phyloP scores from a whole-genome alignment of 78 protist species.

The Dictyostelium firmibasis region DNA sequence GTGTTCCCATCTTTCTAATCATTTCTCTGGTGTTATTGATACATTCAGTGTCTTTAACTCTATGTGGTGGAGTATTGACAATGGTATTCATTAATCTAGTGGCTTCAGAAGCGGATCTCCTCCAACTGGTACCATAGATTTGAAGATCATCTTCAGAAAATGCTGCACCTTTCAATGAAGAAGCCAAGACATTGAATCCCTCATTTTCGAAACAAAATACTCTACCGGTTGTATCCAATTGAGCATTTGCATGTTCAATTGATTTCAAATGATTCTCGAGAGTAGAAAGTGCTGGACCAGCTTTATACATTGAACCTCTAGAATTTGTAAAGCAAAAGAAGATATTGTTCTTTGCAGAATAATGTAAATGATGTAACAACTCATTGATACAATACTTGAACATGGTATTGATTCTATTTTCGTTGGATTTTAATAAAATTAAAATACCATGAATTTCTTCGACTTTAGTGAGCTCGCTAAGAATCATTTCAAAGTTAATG shows the following conservation, averaged over 20 bases:
- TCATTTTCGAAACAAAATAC: not conserved
- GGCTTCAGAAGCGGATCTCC: not conserved
- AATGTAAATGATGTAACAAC: conserved; percentile 6
- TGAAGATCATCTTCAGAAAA: not conserved
- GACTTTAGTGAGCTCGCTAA: not conserved
- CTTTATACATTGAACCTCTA: not conserved
- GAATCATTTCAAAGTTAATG: not conserved
- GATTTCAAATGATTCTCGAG: not conserved
- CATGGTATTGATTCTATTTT: not conserved
- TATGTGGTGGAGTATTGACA: not conserved
- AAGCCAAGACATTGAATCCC: not conserved
- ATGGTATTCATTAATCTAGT: not conserved
- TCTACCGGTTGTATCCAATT: not conserved
- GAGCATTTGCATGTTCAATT: not conserved
- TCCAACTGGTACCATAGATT: not conserved
- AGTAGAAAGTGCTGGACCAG: not conserved
- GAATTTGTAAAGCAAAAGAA: not conserved
- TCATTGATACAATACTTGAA: not conserved
- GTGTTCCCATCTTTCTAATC: not conserved
- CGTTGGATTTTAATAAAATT: not conserved
- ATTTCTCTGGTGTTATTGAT: not conserved
- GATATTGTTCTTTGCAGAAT: not conserved
- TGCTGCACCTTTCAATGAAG: not conserved
- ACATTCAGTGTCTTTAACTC: not conserved
- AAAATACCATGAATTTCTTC: not conserved